Percentiles rank a stretch among this genome's conserved stretches.
Evolutionary conservation across 129 eudicot genomes (phyloP).

Genomic region (Apium graveolens): DNA sequence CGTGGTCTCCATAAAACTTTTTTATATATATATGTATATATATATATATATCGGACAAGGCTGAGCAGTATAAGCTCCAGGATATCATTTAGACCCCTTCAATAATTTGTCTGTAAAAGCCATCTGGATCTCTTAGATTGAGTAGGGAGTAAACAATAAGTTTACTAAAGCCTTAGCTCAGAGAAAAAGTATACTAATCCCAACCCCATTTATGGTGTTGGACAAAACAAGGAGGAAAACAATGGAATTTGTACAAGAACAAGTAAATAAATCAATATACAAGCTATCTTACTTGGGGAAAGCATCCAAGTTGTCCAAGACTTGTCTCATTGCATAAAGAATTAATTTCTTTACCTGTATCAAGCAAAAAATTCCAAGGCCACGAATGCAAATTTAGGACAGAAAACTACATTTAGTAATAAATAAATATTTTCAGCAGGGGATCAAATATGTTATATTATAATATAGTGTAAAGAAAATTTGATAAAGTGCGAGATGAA

Average conservation of each 20-base stretch:
- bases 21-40: no score
- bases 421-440: not conserved
- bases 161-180: not conserved
- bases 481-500: not conserved
- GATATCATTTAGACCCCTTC: not conserved
- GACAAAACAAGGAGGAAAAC: not conserved
- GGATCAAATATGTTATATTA: not conserved
- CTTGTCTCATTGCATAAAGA: slow-evolving; percentile 10
- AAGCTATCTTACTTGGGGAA: slow-evolving; percentile 2
- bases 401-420: not conserved
- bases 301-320: slow-evolving; percentile 2
- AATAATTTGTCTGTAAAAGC: not conserved
- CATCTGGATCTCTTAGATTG: not conserved
- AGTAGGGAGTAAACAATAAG: not conserved
- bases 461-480: not conserved
- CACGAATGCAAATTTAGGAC: not conserved
- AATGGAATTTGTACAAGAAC: not conserved
- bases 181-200: not conserved
- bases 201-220: not conserved
- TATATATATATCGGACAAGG: no score
- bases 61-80: not conserved
- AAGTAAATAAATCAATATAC: not conserved
- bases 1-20: no score
- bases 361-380: not conserved
- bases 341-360: slow-evolving; percentile 16